Evolutionary conservation across 2,329 filamentous ascomycete species (phyloP).

Genomic region (Botrytis galanthina): DNA sequence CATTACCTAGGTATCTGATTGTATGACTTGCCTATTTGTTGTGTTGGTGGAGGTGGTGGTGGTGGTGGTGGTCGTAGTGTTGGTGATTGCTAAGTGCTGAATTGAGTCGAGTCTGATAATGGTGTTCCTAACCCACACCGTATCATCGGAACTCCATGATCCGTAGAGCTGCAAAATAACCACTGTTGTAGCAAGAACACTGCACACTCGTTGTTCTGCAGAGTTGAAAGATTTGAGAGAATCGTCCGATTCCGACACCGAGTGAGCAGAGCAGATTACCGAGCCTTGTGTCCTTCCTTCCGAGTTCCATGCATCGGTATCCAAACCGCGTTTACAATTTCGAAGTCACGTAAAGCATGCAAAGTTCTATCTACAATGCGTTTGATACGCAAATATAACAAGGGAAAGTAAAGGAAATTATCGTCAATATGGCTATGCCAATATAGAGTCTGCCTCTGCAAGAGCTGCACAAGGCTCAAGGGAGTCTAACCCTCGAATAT

Average conservation of each 20-base stretch:
- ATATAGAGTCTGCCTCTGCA: neutral
- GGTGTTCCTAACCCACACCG: neutral
- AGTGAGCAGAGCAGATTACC: slow-evolving; percentile 16
- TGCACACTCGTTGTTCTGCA: slow-evolving; percentile 14
- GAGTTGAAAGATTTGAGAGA: slow-evolving; percentile 6
- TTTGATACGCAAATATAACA: slow-evolving; percentile 17
- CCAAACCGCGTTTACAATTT: slow-evolving; percentile 21
- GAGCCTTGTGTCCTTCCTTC: slow-evolving; percentile 17
- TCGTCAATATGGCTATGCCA: slow-evolving; percentile 1
- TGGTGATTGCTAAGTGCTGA: neutral
- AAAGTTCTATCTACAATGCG: slow-evolving; percentile 22
- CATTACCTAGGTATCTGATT: slow-evolving; percentile 20
- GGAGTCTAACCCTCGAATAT: slow-evolving; percentile 15
- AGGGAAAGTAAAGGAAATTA: slow-evolving; percentile 2
- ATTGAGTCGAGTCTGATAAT: slow-evolving; percentile 13
- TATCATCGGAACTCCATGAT: neutral
- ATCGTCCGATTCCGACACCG: slow-evolving; percentile 2
- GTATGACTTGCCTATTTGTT: slow-evolving; percentile 21
- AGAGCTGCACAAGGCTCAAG: neutral
- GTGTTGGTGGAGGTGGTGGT: neutral
- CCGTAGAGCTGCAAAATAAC: neutral
- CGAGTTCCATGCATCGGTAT: slow-evolving; percentile 16
- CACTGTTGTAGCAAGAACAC: neutral
- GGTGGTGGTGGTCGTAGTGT: neutral
- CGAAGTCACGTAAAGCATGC: slow-evolving; percentile 19